phyloP scores from a whole-genome alignment of 768 basidiomycete species.

The Macrolepiota albuminosa region DNA sequence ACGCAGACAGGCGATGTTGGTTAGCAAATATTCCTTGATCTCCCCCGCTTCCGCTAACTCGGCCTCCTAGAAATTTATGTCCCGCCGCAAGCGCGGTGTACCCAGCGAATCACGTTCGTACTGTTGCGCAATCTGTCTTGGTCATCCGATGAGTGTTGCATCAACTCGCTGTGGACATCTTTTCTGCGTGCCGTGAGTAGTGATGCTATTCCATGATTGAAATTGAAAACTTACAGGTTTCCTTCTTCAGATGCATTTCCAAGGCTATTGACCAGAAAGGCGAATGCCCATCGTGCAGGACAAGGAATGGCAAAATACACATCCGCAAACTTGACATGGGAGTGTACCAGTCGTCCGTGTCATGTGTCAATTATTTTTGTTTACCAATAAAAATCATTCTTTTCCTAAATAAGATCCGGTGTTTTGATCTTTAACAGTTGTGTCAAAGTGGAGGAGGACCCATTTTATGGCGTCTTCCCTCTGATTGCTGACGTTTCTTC shows the following conservation, averaged over 20 bases:
- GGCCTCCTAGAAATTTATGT: neutral
- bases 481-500: too few relatives aligned
- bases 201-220: too few relatives aligned
- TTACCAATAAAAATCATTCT: neutral
- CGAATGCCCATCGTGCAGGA: constrained; percentile 8
- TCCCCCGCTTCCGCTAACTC: neutral
- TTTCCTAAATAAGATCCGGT: too few relatives aligned
- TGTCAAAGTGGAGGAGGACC: neutral
- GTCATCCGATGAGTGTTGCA: neutral
- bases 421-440: too few relatives aligned
- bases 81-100: constrained; percentile 3
- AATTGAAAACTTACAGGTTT: neutral
- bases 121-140: constrained; percentile 9
- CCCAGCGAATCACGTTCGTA: neutral
- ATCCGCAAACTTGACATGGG: constrained; percentile 9
- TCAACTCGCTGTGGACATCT: constrained; percentile 12
- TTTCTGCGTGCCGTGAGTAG: constrained; percentile 10
- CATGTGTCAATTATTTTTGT: neutral
- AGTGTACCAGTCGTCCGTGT: neutral
- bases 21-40: neutral
- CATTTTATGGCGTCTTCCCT: neutral
- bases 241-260: constrained; percentile 4
- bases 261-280: constrained; percentile 9
- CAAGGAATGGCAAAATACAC: neutral
- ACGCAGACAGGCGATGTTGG: constrained; percentile 8